Base-by-base conservation (phyloP, 371 early-diverging fungal species). In the Sporodiniella umbellata region DNA sequence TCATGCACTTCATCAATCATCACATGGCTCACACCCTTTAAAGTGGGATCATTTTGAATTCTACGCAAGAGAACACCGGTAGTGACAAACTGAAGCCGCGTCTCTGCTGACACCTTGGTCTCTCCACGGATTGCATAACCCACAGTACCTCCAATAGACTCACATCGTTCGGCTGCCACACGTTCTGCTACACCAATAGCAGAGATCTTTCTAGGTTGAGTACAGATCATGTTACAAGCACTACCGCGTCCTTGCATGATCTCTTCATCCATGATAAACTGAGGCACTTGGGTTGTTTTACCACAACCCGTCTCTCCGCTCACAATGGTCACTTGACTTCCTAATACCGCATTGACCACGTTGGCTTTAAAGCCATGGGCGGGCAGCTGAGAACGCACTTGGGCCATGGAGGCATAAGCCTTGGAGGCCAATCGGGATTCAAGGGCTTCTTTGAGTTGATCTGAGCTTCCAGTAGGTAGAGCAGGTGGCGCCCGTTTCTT, bases 161-260 rank as follows among this genome's bases (percentile, higher is more conserved):
- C 75, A 15, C 77, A 70, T 7, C 85, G 72, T 53, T 94, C 94
- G 10, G 74, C 67, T 0, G 85, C 79, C 0, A 92, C 91, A 53
- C 93, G 87, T 45, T 84, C 68, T 18, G 95, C 93, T 3, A 98
- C 86, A 48, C 90, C 85, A 45, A 85, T 89, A 23, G 95, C 92
- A 4, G 96, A 92, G 53, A 96, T 90, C 50, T 95, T 83, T 21
- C 97, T 78, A 1, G 97, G 97, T 58, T 97, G 96, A 0, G 99
- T 97, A 73, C 95, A 88, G 12, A 92, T 81, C 24, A 98, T 87
- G 39, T 84, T 80, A 46, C 83, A 83, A 0, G 54, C 53, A 23
- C 77, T 67, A 15, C 81, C 81, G 19, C 73, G 60, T 0, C 52
- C 53, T 21, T 64, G 56, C 45, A 76, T 67, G 43, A 86, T 88